Base-by-base conservation (phyloP, 2,329 filamentous ascomycete genomes). In the Colletotrichum liriopes region DNA sequence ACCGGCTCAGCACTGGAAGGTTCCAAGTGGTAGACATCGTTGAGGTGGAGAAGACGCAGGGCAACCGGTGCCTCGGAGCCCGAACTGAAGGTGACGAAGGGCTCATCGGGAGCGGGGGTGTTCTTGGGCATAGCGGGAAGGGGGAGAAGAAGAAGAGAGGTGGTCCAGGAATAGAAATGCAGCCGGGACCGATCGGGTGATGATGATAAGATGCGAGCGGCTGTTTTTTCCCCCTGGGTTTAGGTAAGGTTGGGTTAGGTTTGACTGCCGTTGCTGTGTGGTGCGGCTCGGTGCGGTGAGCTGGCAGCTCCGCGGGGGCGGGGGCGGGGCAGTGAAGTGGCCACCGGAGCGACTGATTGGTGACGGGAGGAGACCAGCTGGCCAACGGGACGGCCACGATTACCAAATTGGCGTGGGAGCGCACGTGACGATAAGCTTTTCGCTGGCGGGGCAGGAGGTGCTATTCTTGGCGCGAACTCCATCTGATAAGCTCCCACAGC, bases 11-110 rank as follows among this genome's bases (percentile, higher is more conserved):
- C 90, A 35, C 93, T 95, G 2, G 87, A 86, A 2, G 83, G 79
- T 76, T 97, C 94, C 65, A 98, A 89, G 77, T 98, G 95, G 81
- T 98, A 98, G 72, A 98, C 95, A 83, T 98, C 95, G 82, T 98
- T 98, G 86, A 93, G 98, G 84, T 98, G 95, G 41, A 97, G 81
- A 67, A 98, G 83, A n/a, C 95, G 91, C 62, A 98, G 84, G 79
- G 94, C 93, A 55, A 94, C 93, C 18, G 81, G 77, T 3, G 77
- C 74, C 11, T 75, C 68, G 6, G 74, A 72, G 39, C 79, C 80
- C 4, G 79, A 80, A 67, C 76, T 77, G 70, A 77, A 82, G 2
- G 80, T 82, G 14, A 80, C 75, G 12, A 61, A 51, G 18, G 74
- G 74, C 64, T 71, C 62, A 32, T 75, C 73, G 2, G 69, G 67